These are phyloP conservation scores for Spirogloea muscicola DNA, from an alignment of 139 green algal species.

Conservation along the genomic window DNA sequence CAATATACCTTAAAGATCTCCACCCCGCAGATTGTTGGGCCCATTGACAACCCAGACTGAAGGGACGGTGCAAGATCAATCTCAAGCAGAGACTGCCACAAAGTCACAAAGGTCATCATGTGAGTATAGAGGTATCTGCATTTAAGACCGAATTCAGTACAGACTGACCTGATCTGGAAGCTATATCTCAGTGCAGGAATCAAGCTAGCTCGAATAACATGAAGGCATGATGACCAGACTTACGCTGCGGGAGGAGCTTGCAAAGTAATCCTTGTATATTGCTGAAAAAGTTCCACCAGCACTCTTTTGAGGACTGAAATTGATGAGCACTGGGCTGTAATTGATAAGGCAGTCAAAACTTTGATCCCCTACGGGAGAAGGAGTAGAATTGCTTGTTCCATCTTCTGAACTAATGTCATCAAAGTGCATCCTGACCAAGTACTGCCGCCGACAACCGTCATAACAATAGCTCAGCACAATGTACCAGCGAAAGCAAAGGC, in stretches of 20 bases:
- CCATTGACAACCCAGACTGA: too few species aligned
- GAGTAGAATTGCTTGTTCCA: too few species aligned
- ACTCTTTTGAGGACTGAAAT: not conserved
- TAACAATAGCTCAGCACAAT: not conserved
- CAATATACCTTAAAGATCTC: too few species aligned
- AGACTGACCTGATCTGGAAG: too few species aligned
- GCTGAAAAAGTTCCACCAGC: not conserved
- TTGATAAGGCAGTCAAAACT: not conserved
- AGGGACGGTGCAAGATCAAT: too few species aligned
- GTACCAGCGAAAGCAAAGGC: not conserved
- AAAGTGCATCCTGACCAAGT: slow-evolving; percentile 23
- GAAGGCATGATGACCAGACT: slow-evolving; percentile 1
- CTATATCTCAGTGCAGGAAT: not conserved
- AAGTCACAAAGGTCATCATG: too few species aligned
- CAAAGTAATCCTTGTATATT: slow-evolving; percentile 12
- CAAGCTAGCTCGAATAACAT: not conserved
- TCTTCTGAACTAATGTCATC: slow-evolving; percentile 4
- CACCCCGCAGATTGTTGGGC: too few species aligned
- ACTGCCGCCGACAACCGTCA: not conserved
- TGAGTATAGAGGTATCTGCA: too few species aligned
- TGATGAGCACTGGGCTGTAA: not conserved
- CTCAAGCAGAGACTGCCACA: too few species aligned
- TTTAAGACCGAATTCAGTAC: too few species aligned
- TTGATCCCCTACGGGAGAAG: too few species aligned
- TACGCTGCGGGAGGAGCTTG: not conserved